Evolutionary conservation across 2,329 filamentous ascomycete genomes (phyloP).

Genomic region (Berkeleyomyces rouxiae): DNA sequence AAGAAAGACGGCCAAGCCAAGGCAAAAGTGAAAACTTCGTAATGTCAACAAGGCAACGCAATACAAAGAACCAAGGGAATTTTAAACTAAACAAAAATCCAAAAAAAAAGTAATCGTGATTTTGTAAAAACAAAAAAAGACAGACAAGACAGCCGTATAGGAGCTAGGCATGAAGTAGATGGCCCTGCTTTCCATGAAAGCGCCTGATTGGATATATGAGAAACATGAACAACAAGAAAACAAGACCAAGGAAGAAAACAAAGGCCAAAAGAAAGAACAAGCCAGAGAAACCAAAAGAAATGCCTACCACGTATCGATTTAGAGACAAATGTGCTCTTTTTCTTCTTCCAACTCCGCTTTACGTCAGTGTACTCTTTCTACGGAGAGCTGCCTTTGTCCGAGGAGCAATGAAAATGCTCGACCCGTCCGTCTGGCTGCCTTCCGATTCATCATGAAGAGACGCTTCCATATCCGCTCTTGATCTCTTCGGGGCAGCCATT

Average conservation of each 20-base stretch:
- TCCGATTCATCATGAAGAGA: slow-evolving; percentile 15
- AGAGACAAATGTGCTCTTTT: neutral
- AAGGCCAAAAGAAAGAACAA: neutral
- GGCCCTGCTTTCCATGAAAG: neutral
- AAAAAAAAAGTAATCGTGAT: slow-evolving; percentile 1
- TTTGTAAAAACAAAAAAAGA: slow-evolving; percentile 8
- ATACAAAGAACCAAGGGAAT: neutral
- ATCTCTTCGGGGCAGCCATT: slow-evolving; percentile 9
- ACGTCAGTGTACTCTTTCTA: slow-evolving; percentile 13
- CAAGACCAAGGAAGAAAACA: neutral
- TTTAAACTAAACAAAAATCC: neutral
- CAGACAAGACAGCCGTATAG: neutral
- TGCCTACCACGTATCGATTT: neutral
- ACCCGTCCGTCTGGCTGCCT: slow-evolving; percentile 7
- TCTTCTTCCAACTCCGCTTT: neutral
- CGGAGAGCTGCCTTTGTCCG: slow-evolving; percentile 7
- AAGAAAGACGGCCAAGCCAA: neutral
- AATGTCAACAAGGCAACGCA: neutral
- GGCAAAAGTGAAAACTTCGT: neutral
- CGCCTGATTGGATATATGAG: neutral
- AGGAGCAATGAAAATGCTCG: neutral
- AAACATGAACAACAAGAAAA: neutral
- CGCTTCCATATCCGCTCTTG: slow-evolving; percentile 13
- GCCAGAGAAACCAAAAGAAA: neutral
- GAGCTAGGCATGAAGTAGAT: neutral